Conservation (phyloP, 1,284 basidiomycete species). For the Mycosarcoma mackinlayi region DNA sequence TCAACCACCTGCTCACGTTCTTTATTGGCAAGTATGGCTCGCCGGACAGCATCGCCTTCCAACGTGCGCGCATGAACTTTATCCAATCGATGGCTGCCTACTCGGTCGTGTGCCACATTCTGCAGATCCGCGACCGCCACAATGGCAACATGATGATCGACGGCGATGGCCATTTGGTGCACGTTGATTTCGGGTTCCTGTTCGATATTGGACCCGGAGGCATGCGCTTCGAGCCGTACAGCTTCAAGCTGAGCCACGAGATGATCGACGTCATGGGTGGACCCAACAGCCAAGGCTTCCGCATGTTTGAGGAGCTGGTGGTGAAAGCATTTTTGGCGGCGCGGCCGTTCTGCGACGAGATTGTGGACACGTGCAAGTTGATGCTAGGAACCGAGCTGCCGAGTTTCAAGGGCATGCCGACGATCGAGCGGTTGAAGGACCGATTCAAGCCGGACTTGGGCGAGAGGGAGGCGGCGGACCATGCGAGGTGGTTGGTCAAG, state of each 20-base stretch:
- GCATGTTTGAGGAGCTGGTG: conserved; percentile 90
- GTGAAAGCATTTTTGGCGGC: conserved; percentile 96
- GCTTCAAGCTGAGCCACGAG: conserved; percentile 97
- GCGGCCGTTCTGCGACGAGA: conserved; percentile 87
- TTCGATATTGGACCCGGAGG: conserved; percentile 83
- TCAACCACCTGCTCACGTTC: conserved; percentile 94
- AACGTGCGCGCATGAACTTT: conserved; percentile 92
- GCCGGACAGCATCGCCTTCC: conserved; percentile 87
- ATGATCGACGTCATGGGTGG: conserved; percentile 99
- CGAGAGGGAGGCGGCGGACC: conserved; percentile 91
- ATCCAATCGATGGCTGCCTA: conserved; percentile 99
- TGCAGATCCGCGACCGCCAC: conserved; percentile 97
- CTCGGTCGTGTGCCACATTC: conserved; percentile 96
- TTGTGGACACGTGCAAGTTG: conserved; percentile 86
- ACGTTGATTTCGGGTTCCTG: conserved; percentile 97
- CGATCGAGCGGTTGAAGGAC: conserved; percentile 83
- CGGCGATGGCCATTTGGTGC: conserved; percentile 92
- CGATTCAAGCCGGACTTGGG: conserved; percentile 85
- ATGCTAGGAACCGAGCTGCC: conserved; percentile 96
- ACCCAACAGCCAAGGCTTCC: conserved; percentile 88
- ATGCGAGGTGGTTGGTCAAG: conserved; percentile 83
- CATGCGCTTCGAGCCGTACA: conserved; percentile 71
- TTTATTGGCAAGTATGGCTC: conserved; percentile 95
- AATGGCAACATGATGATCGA: conserved; percentile 99
- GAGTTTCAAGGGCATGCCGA: conserved; percentile 90